These are phyloP conservation scores for Dissoconium aciculare DNA, from an alignment of 2,329 filamentous ascomycete genomes.

Conservation along the genomic window DNA sequence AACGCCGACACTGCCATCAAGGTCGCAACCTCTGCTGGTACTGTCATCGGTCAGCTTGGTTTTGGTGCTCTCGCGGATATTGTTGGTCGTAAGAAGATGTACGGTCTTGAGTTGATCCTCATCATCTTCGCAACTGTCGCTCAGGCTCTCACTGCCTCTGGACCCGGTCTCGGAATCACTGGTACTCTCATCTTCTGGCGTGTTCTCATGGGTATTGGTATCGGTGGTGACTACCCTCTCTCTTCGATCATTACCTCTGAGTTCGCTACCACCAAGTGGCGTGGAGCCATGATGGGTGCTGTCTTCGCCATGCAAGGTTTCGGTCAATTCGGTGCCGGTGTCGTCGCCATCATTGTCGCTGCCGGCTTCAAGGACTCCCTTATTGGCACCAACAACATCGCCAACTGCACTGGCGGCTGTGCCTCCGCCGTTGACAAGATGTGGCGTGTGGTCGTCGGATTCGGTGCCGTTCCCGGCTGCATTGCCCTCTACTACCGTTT, in stretches of 20 bases:
- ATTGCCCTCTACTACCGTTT: constrained; percentile 75
- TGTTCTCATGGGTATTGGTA: constrained; percentile 63
- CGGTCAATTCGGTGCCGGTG: constrained; percentile 60
- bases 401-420: constrained; percentile 48
- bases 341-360: constrained; percentile 54
- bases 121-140: constrained; percentile 67
- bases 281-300: constrained; percentile 74
- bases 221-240: constrained; percentile 67
- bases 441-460: constrained; percentile 70
- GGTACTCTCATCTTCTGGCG: constrained; percentile 68
- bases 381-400: constrained; percentile 26
- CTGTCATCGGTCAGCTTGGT: constrained; percentile 65
- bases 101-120: constrained; percentile 64
- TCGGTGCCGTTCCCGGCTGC: constrained; percentile 65
- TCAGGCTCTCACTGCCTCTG: constrained; percentile 51
- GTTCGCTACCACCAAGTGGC: constrained; percentile 73
- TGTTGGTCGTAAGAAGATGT: constrained; percentile 69
- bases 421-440: constrained; percentile 67
- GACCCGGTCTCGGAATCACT: constrained; percentile 45
- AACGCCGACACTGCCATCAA: constrained; percentile 69
- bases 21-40: constrained; percentile 68
- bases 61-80: constrained; percentile 69
- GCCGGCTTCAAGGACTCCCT: constrained; percentile 26
- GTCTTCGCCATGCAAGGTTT: constrained; percentile 83
- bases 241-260: constrained; percentile 75